A percentile compares a stretch with the other conserved stretches of the same genome.
phyloP scores from a whole-genome alignment of 1,284 basidiomycete species.

The Irpex lacteus region DNA sequence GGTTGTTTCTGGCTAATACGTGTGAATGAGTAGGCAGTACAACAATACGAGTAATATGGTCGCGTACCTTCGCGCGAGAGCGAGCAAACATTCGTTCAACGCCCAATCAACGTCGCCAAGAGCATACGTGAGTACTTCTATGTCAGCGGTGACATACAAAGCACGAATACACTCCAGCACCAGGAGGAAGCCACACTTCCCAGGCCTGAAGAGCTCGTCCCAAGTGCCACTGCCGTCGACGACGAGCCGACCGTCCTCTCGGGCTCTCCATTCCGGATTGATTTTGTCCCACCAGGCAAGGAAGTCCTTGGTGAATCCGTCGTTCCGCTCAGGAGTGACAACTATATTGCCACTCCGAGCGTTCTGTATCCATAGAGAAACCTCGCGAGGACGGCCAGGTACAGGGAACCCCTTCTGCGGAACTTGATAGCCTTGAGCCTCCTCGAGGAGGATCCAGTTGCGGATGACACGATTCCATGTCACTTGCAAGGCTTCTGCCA shows the following conservation, averaged over 20 bases:
- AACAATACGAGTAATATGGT: neutral
- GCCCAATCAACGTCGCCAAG: conserved; percentile 2
- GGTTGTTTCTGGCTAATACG: neutral
- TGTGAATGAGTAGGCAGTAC: neutral
- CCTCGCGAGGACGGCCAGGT: neutral
- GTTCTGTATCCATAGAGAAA: conserved; percentile 1
- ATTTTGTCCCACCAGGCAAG: conserved; percentile 3
- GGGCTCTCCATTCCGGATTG: conserved; percentile 4
- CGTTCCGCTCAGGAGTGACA: neutral
- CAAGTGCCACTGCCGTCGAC: conserved; percentile 2
- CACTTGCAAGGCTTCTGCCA: neutral
- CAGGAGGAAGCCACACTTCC: conserved; percentile 4
- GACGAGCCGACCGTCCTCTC: neutral
- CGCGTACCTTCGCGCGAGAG: neutral
- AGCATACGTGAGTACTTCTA: neutral
- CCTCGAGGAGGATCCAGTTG: neutral
- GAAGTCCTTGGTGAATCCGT: neutral
- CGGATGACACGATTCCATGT: neutral
- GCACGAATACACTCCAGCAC: neutral
- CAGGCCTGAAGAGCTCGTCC: neutral
- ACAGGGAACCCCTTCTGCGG: neutral
- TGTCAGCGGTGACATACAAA: neutral
- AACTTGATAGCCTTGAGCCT: neutral
- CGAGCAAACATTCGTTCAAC: neutral
- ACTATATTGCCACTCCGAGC: neutral